These are phyloP conservation scores for Trypanosoma boissoni DNA, from an alignment of 208 protist species.

Conservation along the genomic window DNA sequence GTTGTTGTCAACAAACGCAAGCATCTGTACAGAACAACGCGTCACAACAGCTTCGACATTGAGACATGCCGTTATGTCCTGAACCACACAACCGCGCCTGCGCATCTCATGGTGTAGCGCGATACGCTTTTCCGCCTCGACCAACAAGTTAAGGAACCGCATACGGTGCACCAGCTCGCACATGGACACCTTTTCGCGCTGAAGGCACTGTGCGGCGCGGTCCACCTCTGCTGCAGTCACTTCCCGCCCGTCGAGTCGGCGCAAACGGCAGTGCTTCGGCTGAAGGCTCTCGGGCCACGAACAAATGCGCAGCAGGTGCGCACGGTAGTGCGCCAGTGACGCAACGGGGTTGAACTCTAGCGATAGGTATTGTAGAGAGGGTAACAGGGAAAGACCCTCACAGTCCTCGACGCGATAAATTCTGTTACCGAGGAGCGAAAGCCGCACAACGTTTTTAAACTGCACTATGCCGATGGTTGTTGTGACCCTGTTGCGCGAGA, in stretches of 20 bases:
- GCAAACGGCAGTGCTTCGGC: slow-evolving; percentile 52
- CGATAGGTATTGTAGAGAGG: slow-evolving; percentile 68
- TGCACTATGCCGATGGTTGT: slow-evolving; percentile 67
- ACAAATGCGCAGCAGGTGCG: slow-evolving; percentile 78
- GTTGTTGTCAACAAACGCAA: slow-evolving; percentile 30
- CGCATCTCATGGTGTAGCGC: slow-evolving; percentile 57
- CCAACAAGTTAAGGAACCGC: slow-evolving; percentile 53
- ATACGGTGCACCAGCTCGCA: slow-evolving; percentile 60
- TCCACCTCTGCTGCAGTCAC: slow-evolving; percentile 48
- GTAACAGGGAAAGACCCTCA: slow-evolving; percentile 69
- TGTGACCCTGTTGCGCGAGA: slow-evolving; percentile 71
- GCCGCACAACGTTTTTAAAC: slow-evolving; percentile 74
- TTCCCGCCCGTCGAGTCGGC: slow-evolving; percentile 53
- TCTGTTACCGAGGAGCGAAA: slow-evolving; percentile 76
- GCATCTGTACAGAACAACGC: slow-evolving; percentile 38
- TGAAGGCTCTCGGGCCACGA: slow-evolving; percentile 61
- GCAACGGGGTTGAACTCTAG: slow-evolving; percentile 85
- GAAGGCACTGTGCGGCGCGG: slow-evolving; percentile 42
- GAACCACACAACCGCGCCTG: slow-evolving; percentile 37
- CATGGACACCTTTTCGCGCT: slow-evolving; percentile 55
- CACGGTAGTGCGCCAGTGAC: slow-evolving; percentile 71
- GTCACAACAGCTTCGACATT: slow-evolving; percentile 37
- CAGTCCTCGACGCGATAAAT: slow-evolving; percentile 74
- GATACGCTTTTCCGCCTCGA: slow-evolving; percentile 44
- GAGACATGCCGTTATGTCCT: slow-evolving; percentile 19